Percentiles rank a stretch among this genome's conserved stretches.
phyloP scores from a whole-genome alignment of 2,329 filamentous ascomycete genomes.

The Dactylellina cionopaga region DNA sequence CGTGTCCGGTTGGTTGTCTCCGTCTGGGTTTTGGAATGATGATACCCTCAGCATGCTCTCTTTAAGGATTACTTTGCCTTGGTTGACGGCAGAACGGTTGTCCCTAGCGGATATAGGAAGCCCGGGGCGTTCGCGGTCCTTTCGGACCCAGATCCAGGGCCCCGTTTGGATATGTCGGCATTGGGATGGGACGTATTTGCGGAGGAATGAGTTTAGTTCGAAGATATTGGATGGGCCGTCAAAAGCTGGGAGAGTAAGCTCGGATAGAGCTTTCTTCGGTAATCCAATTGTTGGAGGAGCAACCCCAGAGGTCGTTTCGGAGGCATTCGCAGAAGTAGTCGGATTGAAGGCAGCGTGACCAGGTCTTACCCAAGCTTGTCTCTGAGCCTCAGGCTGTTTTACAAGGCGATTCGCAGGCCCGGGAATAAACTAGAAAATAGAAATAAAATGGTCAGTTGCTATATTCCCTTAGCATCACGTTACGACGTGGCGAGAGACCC shows the following conservation, averaged over 20 bases:
- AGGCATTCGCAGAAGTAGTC: too few species aligned
- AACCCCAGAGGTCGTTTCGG: too few species aligned
- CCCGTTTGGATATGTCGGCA: background rate
- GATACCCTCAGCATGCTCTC: background rate
- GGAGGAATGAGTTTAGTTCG: conserved; percentile 28
- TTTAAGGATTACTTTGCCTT: background rate
- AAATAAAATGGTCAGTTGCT: too few species aligned
- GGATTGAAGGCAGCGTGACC: too few species aligned
- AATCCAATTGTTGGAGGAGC: too few species aligned
- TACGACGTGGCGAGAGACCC: too few species aligned
- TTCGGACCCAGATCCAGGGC: conserved; percentile 19
- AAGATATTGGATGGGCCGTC: conserved; percentile 25
- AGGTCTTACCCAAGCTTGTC: too few species aligned
- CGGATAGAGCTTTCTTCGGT: too few species aligned
- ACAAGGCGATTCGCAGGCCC: too few species aligned
- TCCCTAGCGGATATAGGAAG: background rate
- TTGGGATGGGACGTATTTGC: conserved; percentile 8
- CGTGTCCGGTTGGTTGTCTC: background rate
- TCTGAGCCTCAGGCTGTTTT: too few species aligned
- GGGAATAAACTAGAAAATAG: too few species aligned
- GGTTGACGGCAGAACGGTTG: background rate
- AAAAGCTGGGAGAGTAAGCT: conserved; percentile 4
- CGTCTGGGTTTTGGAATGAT: background rate
- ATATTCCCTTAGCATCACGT: too few species aligned
- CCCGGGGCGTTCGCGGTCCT: conserved; percentile 3